These are phyloP conservation scores for Porcisia hertigi DNA, from an alignment of 208 protist species.

Conservation along the genomic window DNA sequence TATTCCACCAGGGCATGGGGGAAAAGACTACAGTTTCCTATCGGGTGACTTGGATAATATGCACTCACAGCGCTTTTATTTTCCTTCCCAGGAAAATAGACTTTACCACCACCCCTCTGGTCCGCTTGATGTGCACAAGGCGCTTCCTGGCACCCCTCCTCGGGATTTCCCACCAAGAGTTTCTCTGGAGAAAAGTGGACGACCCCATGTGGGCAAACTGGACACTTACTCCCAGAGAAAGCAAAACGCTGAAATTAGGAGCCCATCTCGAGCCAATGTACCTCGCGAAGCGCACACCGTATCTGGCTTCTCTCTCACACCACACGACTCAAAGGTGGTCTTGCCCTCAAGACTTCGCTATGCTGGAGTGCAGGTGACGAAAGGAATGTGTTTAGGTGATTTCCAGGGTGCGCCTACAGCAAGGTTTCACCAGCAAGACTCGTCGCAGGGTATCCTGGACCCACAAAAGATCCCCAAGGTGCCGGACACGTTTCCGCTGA, in stretches of 20 bases:
- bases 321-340: not conserved
- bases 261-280: not conserved
- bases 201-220: not conserved
- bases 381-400: not conserved
- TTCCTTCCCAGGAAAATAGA: not conserved
- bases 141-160: not conserved
- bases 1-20: not conserved
- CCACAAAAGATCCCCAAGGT: not conserved
- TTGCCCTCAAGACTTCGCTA: slow-evolving; percentile 11
- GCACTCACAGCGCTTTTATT: not conserved
- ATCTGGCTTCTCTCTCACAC: not conserved
- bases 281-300: not conserved
- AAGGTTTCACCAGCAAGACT: not conserved
- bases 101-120: not conserved
- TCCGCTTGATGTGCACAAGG: not conserved
- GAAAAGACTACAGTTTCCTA: not conserved
- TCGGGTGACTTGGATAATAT: not conserved
- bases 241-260: not conserved
- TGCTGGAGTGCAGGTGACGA: not conserved
- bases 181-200: not conserved
- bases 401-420: not conserved
- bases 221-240: not conserved
- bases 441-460: not conserved
- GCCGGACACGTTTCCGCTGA: not conserved
- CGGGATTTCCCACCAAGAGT: not conserved